Evolutionary conservation across 495 filamentous ascomycete genomes (phyloP).

Genomic region (Podospora comata): DNA sequence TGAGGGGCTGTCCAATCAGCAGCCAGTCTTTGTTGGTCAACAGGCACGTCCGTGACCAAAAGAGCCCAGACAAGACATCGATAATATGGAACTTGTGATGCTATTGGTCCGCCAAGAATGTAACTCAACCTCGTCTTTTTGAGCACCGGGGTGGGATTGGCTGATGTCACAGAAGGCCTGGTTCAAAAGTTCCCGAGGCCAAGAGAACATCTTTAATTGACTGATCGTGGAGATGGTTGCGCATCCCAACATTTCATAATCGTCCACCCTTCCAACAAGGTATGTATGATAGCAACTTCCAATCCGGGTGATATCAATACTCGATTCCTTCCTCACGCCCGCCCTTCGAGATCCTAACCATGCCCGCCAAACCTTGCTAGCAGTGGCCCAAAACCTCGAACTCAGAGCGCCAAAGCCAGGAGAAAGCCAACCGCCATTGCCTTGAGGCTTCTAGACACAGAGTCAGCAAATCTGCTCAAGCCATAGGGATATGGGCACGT

Average conservation of each 20-base stretch:
- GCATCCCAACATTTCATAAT: not conserved
- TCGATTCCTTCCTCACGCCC: not conserved
- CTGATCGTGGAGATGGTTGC: not conserved
- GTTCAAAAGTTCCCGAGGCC: not conserved
- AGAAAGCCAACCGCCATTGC: constrained; percentile 4
- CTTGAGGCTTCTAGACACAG: not conserved
- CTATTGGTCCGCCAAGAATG: not conserved
- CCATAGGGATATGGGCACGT: not conserved
- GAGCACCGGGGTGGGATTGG: not conserved
- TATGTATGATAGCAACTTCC: not conserved
- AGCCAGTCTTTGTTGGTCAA: too few relatives aligned
- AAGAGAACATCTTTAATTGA: not conserved
- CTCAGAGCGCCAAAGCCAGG: constrained; percentile 1
- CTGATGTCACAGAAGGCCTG: not conserved
- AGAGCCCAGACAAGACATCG: not conserved
- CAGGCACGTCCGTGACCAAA: too few relatives aligned
- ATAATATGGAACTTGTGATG: not conserved
- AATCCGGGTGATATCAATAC: not conserved
- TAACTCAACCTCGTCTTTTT: not conserved
- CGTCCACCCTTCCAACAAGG: not conserved
- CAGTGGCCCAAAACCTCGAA: too few relatives aligned
- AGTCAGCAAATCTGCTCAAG: not conserved
- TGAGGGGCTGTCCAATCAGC: not conserved
- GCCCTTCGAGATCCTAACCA: not conserved
- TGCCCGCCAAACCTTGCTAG: not conserved